Conservation (phyloP, 495 filamentous ascomycete genomes). For the Lentithecium fluviatile region DNA sequence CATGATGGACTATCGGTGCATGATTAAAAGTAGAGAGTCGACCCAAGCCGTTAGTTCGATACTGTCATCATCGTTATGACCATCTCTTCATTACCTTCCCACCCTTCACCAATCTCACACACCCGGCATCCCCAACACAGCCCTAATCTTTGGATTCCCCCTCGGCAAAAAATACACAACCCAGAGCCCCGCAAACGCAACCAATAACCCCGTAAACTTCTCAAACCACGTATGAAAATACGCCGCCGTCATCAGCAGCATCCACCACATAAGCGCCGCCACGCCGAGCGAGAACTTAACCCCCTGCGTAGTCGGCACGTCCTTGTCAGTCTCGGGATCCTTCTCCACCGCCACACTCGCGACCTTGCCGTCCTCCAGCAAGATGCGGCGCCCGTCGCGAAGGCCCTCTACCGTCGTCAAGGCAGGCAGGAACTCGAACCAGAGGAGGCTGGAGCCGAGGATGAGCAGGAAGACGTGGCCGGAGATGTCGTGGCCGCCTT, state of each 20-base stretch:
- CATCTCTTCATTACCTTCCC: too few relatives aligned
- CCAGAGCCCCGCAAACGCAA: constrained; percentile 69
- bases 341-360: constrained; percentile 43
- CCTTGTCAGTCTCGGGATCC: constrained; percentile 41
- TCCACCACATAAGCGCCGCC: constrained; percentile 74
- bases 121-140: constrained; percentile 73
- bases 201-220: constrained; percentile 77
- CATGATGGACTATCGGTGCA: too few relatives aligned
- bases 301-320: constrained; percentile 48
- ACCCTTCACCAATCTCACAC: constrained; percentile 45
- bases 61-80: too few relatives aligned
- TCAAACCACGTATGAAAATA: constrained; percentile 99
- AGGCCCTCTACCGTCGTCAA: constrained; percentile 48
- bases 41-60: too few relatives aligned
- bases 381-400: constrained; percentile 57
- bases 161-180: constrained; percentile 75
- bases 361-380: constrained; percentile 59
- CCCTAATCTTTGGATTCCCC: constrained; percentile 59
- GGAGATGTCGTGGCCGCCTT: constrained; percentile 86
- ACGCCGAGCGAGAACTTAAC: constrained; percentile 54
- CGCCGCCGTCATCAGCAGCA: constrained; percentile 95
- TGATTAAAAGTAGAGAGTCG: too few relatives aligned
- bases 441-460: constrained; percentile 72
- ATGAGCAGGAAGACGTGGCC: constrained; percentile 95
- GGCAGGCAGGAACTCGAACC: constrained; percentile 73